A percentile compares a stretch with the other conserved stretches of the same genome.
Evolutionary conservation across 805 yeast genomes (phyloP).

Genomic region (Saturnispora mendoncae): DNA sequence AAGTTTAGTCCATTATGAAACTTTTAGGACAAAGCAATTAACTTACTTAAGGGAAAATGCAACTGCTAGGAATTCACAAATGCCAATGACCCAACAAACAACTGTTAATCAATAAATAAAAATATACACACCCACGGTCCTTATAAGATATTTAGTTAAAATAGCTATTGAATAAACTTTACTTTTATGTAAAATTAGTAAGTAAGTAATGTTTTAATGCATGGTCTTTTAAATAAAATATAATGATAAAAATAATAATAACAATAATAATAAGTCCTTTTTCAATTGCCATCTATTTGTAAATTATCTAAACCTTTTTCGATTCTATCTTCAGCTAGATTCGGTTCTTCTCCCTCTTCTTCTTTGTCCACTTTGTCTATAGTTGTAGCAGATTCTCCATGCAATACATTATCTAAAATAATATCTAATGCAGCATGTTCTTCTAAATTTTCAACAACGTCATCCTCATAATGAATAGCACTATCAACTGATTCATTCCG

Average conservation of each 20-base stretch:
- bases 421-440: background rate
- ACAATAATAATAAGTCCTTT: too few species aligned
- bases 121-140: too few species aligned
- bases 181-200: too few species aligned
- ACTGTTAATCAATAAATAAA: constrained; percentile 5
- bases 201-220: too few species aligned
- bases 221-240: background rate
- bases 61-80: constrained; percentile 32
- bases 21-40: constrained; percentile 88
- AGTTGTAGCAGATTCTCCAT: too few species aligned
- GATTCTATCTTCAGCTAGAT: background rate
- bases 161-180: too few species aligned
- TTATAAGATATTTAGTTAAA: too few species aligned
- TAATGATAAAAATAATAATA: background rate
- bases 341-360: background rate
- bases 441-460: background rate
- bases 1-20: constrained; percentile 78
- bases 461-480: background rate
- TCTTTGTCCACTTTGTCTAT: too few species aligned
- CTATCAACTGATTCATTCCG: constrained; percentile 5
- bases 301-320: constrained; percentile 4
- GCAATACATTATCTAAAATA: background rate
- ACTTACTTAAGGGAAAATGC: constrained; percentile 89
- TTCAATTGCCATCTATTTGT: background rate
- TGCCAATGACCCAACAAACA: constrained; percentile 13